Evolutionary conservation across 208 protist genomes (phyloP).

Genomic region (Acanthamoeba culbertsoni): DNA sequence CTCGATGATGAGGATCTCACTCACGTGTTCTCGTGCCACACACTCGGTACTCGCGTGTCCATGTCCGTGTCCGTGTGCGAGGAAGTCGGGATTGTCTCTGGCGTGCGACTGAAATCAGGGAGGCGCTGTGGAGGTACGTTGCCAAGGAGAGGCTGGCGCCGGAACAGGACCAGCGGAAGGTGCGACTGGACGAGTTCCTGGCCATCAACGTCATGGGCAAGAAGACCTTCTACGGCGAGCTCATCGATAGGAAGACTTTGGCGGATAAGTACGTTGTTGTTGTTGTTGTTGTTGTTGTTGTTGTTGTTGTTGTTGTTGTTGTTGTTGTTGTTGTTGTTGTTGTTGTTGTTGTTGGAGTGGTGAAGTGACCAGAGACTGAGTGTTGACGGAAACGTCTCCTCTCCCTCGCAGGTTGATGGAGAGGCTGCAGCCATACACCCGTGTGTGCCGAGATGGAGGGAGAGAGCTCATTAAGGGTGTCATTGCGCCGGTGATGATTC

Average conservation of each 20-base stretch:
- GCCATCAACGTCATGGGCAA: conserved; percentile 9
- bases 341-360: background rate
- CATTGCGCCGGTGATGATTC: background rate
- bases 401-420: background rate
- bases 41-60: too few species aligned
- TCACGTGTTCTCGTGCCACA: too few species aligned
- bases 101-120: background rate
- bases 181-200: background rate
- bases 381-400: background rate
- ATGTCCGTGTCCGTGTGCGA: too few species aligned
- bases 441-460: background rate
- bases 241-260: background rate
- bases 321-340: background rate
- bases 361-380: background rate
- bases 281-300: background rate
- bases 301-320: background rate
- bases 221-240: background rate
- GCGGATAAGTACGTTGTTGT: background rate
- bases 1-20: too few species aligned
- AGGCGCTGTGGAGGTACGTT: background rate
- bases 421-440: background rate
- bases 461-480: background rate
- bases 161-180: background rate
- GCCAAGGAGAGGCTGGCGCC: background rate
- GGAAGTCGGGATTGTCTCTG: background rate